These are phyloP conservation scores for Botrytis fabae DNA, from an alignment of 2,329 filamentous ascomycete genomes.

Conservation along the genomic window DNA sequence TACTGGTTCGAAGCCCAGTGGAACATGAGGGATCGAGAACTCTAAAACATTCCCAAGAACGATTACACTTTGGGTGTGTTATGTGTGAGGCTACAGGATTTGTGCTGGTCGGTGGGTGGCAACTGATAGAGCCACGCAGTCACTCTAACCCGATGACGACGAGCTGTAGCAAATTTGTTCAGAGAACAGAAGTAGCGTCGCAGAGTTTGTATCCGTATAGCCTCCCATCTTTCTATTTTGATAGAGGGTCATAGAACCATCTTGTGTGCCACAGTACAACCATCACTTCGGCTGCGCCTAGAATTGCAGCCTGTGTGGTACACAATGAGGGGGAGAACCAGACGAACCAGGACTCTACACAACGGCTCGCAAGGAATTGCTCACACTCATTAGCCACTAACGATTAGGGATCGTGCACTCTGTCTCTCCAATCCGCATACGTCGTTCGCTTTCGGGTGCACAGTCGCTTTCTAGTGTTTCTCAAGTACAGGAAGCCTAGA, in stretches of 20 bases:
- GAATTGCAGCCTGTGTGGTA: background rate
- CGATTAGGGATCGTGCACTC: background rate
- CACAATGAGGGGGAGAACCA: background rate
- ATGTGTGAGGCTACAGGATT: background rate
- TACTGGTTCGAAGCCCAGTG: background rate
- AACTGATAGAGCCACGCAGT: conserved; percentile 2
- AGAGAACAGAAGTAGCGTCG: background rate
- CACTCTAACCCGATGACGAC: background rate
- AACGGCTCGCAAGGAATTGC: background rate
- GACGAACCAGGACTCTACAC: background rate
- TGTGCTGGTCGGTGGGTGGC: background rate
- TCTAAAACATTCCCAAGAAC: background rate
- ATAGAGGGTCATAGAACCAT: background rate
- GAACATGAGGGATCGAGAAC: background rate
- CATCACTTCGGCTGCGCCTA: background rate
- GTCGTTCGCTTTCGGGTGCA: background rate
- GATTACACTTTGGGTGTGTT: background rate
- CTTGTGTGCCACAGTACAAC: too few relatives aligned
- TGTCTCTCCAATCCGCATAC: background rate
- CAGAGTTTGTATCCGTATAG: background rate
- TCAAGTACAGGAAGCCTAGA: background rate
- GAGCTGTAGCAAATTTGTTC: background rate
- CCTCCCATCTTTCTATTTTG: too few relatives aligned
- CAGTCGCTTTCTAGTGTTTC: conserved; percentile 8
- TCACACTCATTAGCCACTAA: background rate